phyloP scores from a whole-genome alignment of 257 asterid species.

The Solanum clarkiae region DNA sequence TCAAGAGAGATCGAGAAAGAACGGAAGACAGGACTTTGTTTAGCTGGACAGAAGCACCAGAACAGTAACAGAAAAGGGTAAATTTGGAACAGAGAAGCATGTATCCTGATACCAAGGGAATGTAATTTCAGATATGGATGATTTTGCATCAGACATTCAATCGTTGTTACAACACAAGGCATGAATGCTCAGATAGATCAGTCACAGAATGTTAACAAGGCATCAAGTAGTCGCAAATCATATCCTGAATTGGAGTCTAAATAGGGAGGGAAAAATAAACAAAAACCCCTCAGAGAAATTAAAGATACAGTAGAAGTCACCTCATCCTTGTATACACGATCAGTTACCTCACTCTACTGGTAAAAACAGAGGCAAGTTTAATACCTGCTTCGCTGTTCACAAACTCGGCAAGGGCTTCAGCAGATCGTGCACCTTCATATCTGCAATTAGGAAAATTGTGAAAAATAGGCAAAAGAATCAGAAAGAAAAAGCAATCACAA shows the following conservation, averaged over 20 bases:
- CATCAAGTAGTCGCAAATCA: not conserved
- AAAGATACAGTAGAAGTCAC: not conserved
- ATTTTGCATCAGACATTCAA: not conserved
- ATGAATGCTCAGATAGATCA: not conserved
- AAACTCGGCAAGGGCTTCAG: constrained; percentile 76
- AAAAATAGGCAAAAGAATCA: not conserved
- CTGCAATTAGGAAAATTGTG: constrained; percentile 15
- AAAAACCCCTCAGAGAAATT: not conserved
- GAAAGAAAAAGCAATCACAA: not conserved
- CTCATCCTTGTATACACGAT: not conserved
- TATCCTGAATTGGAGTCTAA: not conserved
- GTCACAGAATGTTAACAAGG: not conserved
- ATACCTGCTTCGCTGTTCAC: constrained; percentile 81
- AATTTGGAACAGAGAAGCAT: not conserved
- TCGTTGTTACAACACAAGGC: not conserved
- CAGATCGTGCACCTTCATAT: constrained; percentile 71
- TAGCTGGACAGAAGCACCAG: not conserved
- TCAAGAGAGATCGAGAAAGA: not conserved
- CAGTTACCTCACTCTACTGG: not conserved
- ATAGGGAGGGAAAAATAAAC: not conserved
- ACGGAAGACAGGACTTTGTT: not conserved
- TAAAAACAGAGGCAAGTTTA: not conserved
- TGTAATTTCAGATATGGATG: not conserved
- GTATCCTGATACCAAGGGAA: not conserved
- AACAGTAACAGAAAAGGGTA: not conserved